Percentiles rank a stretch among this genome's conserved stretches.
phyloP scores from a whole-genome alignment of 345 rosid species.

The Eucalyptus pauciflora region DNA sequence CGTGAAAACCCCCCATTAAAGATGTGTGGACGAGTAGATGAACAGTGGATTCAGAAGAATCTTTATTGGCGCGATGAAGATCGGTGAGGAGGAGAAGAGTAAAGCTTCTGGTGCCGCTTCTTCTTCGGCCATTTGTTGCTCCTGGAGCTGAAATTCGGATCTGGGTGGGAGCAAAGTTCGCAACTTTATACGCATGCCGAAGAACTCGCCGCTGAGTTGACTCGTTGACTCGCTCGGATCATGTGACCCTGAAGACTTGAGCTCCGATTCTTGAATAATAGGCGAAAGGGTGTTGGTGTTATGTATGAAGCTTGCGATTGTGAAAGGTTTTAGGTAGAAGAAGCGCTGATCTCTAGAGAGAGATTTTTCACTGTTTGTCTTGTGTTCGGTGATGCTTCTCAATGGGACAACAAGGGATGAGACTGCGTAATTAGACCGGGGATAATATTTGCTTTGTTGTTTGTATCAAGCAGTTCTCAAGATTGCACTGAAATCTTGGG shows the following conservation, averaged over 20 bases:
- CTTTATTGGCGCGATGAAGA: neutral
- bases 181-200: neutral
- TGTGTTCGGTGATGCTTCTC: constrained; percentile 50
- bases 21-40: neutral
- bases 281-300: neutral
- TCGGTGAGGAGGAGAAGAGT: neutral
- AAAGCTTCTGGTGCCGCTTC: neutral
- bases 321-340: neutral
- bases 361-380: constrained; percentile 10
- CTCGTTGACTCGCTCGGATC: neutral
- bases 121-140: neutral
- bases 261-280: neutral
- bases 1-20: neutral
- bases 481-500: neutral
- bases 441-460: constrained; percentile 3
- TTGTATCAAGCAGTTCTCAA: constrained; percentile 1
- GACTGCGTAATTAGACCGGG: constrained; percentile 16
- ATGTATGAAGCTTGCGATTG: neutral
- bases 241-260: neutral
- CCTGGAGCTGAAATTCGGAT: neutral
- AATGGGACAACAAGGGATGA: constrained; percentile 22
- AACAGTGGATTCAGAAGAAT: neutral
- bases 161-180: neutral
- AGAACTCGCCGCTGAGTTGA: neutral
- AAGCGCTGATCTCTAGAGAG: constrained; percentile 63